Conservation (phyloP, 2,329 filamentous ascomycete species). For the Aspergillus sergii region DNA sequence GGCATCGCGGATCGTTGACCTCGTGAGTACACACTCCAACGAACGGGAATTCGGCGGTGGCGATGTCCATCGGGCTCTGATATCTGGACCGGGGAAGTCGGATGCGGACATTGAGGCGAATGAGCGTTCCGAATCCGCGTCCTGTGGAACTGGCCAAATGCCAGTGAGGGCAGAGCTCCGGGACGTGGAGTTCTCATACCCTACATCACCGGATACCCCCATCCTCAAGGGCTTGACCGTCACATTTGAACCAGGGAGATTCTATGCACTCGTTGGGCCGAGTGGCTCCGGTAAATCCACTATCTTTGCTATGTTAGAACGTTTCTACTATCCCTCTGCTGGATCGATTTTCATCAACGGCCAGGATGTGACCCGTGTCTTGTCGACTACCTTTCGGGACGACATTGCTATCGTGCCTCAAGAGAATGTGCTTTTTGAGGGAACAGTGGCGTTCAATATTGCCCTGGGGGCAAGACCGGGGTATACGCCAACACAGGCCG, state of each 20-base stretch:
- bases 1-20: slow-evolving; percentile 3
- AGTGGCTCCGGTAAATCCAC: slow-evolving; percentile 69
- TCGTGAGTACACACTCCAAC: background rate
- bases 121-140: background rate
- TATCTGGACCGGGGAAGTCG: background rate
- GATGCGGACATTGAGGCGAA: background rate
- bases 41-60: slow-evolving; percentile 1
- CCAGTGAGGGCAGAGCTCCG: background rate
- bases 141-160: background rate
- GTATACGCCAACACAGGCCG: slow-evolving; percentile 57
- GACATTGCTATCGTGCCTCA: slow-evolving; percentile 51
- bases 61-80: no score
- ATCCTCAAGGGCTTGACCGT: slow-evolving; percentile 61
- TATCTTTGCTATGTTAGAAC: slow-evolving; percentile 58
- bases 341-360: slow-evolving; percentile 57
- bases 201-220: slow-evolving; percentile 46
- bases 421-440: slow-evolving; percentile 50
- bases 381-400: slow-evolving; percentile 43
- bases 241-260: slow-evolving; percentile 47
- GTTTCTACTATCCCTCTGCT: slow-evolving; percentile 55
- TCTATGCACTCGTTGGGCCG: slow-evolving; percentile 63
- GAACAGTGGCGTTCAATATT: slow-evolving; percentile 49
- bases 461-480: slow-evolving; percentile 52
- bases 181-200: background rate
- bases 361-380: slow-evolving; percentile 44